Percentiles rank a stretch among this genome's conserved stretches.
phyloP scores from a whole-genome alignment of 2,329 filamentous ascomycete species.

The Coniochaeta prunicola region DNA sequence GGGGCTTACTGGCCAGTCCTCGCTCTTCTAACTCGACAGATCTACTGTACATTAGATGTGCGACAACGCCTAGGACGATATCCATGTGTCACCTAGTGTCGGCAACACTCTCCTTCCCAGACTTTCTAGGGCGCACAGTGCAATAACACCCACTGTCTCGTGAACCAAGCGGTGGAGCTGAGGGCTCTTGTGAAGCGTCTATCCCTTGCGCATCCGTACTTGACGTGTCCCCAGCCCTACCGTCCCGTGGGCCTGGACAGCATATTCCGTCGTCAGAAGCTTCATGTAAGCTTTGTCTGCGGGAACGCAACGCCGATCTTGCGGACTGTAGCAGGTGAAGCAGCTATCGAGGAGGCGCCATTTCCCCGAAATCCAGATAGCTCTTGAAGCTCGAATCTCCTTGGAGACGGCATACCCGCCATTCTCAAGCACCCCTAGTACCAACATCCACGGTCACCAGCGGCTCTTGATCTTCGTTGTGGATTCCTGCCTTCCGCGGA shows the following conservation, averaged over 20 bases:
- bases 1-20: neutral
- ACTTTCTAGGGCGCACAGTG: neutral
- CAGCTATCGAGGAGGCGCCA: neutral
- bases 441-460: neutral
- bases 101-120: neutral
- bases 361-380: neutral
- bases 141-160: neutral
- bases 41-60: neutral
- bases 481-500: neutral
- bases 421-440: neutral
- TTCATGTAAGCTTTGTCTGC: neutral
- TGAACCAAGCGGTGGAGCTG: neutral
- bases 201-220: neutral
- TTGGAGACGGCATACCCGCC: neutral
- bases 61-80: neutral
- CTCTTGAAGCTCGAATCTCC: neutral
- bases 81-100: neutral
- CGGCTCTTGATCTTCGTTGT: neutral
- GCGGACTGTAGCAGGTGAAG: neutral
- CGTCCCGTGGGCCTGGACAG: neutral
- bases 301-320: neutral
- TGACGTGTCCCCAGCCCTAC: neutral
- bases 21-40: neutral
- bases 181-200: neutral
- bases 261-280: neutral